Base-by-base conservation (phyloP, 805 yeast genomes). In the Wickerhamomyces silvicola region DNA sequence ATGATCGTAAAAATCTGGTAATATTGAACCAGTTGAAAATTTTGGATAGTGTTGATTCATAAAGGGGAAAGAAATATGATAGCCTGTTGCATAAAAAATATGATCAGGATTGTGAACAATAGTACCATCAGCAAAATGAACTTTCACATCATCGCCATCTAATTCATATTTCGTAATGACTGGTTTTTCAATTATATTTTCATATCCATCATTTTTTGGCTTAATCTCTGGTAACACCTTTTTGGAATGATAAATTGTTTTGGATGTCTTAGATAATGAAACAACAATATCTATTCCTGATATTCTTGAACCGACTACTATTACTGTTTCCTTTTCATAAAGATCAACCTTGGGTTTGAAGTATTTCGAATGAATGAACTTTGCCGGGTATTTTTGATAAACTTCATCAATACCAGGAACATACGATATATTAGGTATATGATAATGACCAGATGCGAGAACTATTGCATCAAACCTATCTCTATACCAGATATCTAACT, bases 71-170 rank as follows among this genome's bases (percentile, higher is more conserved):
- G 68, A 63, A 44, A 71, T 70, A 19, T 68, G 59, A 52, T 78
- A 80, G 1, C 88, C 88, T 0, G 88, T 80, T 28, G 81, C 78
- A 47, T 73, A 77, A 8, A 80, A 50, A n/a, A 81, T 57, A 19
- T 45, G 43, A 41, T 79, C 84, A 22, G 77, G 60, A 17, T 56
- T 58, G 1, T 38, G 37, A 2, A 72, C 39, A 8, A 37, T 48
- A 3, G 55, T 38, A 6, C 76, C 82, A 35, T 70, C 72, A 1
- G 30, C 56, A 27, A 75, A 68, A 4, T 48, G 41, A 5, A 71
- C 54, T 6, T 20, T 25, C n/a, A 43, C 28, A 11, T 11, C 63
- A 2, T 53, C 39, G 21, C 50, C 45, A 2, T 18, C 24, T 6
- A 59, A 40, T 24, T 62, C 56, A 32, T 64, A 57, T 4, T 32